Evolutionary conservation across 2,329 filamentous ascomycete genomes (phyloP), one percentile per base, ranked within the genome.

Genomic region (Geosmithia putterillii): DNA sequence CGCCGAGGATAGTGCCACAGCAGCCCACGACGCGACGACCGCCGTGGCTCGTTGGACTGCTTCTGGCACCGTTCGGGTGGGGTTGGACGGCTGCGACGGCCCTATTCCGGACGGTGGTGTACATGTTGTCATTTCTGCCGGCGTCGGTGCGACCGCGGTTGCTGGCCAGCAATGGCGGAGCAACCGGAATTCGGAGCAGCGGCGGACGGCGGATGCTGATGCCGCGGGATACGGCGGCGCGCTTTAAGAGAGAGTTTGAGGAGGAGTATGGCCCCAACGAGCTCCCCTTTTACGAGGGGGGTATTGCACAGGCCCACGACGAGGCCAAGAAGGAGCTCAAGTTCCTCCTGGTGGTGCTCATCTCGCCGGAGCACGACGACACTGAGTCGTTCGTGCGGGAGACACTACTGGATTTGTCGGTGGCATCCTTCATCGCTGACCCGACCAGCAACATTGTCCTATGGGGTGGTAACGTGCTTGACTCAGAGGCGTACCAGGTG

Each of bases 351-450:
- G 82, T 95, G 15, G 67, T 96, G 5, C 73, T 98, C 15, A 66
- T 95, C 43, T 94, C 89, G 1, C 87, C 89, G 0, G 92, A 96
- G 61, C 90, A 98, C 60, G 92, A 98, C 56, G 88, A 96, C 53
- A 96, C 86, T 1, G 73, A 79, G 19, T 70, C 74, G 1, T 98
- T 94, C 64, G 77, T 89, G 47, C 77, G 77, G 36, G 82, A 94
- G 21, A 95, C 88, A 0, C 72, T 98, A 0, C 73, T 95, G 7
- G 74, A 82, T 1, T 74, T 77, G 1, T 81, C 89, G 38, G 80
- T 95, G 3, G 70, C 81, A 10, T 66, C 71, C 6, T 94, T 87
- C 54, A 61, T 96, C 52, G 81, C 79, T 49, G 76, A 90, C 46
- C 76, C 84, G 1, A 63, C 71, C 28, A 88, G 88, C 60, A 84